Conservation (phyloP, 2,329 filamentous ascomycete species). For the Lomentospora prolificans region DNA sequence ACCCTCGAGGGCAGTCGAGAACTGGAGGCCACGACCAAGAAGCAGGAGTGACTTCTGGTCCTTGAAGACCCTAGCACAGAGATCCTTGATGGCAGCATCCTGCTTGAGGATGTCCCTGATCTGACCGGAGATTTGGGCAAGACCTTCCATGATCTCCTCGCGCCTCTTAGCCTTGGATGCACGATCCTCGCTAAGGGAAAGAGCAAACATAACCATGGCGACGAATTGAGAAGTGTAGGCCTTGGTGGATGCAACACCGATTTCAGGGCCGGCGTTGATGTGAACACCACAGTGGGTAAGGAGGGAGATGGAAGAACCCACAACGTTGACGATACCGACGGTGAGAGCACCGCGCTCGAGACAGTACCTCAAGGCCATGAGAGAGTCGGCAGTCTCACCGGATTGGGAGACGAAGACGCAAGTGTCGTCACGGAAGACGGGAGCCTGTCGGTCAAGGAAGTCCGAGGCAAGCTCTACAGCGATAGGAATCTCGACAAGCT, state of each 20-base stretch:
- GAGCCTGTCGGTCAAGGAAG: slow-evolving; percentile 92
- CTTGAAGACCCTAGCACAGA: slow-evolving; percentile 89
- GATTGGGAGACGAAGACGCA: slow-evolving; percentile 99
- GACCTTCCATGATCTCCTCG: slow-evolving; percentile 92
- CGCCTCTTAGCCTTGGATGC: slow-evolving; percentile 87
- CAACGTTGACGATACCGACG: slow-evolving; percentile 96
- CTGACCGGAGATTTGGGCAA: slow-evolving; percentile 77
- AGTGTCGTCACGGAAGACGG: slow-evolving; percentile 98
- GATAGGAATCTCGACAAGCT: slow-evolving; percentile 96
- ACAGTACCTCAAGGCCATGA: slow-evolving; percentile 96
- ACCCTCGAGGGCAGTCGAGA: slow-evolving; percentile 92
- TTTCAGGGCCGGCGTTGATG: slow-evolving; percentile 97
- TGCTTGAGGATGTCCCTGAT: slow-evolving; percentile 88
- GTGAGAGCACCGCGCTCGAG: slow-evolving; percentile 94
- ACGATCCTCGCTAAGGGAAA: slow-evolving; percentile 92
- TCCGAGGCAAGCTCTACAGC: slow-evolving; percentile 94
- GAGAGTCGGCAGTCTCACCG: slow-evolving; percentile 93
- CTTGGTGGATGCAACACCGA: slow-evolving; percentile 98
- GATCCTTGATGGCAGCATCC: slow-evolving; percentile 86
- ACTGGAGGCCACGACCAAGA: slow-evolving; percentile 90
- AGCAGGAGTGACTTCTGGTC: slow-evolving; percentile 93
- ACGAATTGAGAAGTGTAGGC: slow-evolving; percentile 99
- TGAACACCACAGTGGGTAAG: slow-evolving; percentile 99
- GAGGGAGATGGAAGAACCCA: slow-evolving; percentile 96
- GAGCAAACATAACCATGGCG: slow-evolving; percentile 99